Conservation (phyloP, 805 yeast species). For the Peterozyma toletana region DNA sequence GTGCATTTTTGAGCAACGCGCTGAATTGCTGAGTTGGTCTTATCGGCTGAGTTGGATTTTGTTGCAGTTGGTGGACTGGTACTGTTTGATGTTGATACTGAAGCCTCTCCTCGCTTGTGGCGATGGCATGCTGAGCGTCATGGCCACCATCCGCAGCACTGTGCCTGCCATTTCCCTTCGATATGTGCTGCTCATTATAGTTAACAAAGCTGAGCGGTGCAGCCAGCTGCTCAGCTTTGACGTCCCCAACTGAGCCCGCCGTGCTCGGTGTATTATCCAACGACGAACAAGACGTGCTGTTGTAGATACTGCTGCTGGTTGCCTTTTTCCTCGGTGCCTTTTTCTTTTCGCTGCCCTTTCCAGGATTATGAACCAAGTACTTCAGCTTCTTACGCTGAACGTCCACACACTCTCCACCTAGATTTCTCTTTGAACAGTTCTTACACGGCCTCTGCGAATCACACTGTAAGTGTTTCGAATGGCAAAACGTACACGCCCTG, state of each 20-base stretch:
- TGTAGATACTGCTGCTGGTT: not conserved
- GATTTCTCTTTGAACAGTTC: conserved; percentile 58
- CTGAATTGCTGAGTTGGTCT: not conserved
- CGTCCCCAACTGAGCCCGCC: not conserved
- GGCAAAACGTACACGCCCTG: conserved; percentile 70
- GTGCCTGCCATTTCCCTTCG: not conserved
- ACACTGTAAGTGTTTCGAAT: conserved; percentile 67
- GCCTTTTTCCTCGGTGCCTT: not conserved
- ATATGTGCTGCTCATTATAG: not conserved
- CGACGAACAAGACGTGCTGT: not conserved
- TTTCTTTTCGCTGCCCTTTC: not conserved
- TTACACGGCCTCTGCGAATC: conserved; percentile 63
- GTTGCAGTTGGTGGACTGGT: not conserved
- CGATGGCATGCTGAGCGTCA: not conserved
- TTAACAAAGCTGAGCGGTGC: not conserved
- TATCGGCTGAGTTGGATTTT: not conserved
- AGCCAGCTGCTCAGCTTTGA: not conserved
- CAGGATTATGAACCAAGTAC: conserved; percentile 17
- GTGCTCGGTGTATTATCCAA: not conserved
- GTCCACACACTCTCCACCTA: conserved; percentile 50
- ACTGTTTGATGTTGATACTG: no score
- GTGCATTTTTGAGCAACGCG: not conserved
- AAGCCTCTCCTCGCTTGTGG: not conserved
- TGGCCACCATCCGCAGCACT: not conserved
- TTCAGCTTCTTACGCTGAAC: conserved; percentile 39